Conservation (phyloP, 83 land plant species). For the Isoetes engelmannii region DNA sequence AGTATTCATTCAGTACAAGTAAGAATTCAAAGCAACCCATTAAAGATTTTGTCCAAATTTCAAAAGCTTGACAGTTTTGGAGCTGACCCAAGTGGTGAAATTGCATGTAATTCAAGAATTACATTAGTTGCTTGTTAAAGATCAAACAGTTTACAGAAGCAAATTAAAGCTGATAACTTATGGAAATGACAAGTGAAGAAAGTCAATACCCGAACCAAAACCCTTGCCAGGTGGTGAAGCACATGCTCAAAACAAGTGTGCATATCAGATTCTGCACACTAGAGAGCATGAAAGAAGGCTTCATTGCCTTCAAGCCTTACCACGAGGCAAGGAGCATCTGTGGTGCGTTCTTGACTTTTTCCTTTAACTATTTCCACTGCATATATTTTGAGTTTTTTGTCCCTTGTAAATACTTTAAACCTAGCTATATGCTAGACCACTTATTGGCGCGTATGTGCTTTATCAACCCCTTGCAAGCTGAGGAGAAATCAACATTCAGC, state of each 20-base stretch:
- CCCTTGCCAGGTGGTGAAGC: slow-evolving; percentile 36
- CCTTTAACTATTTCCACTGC: slow-evolving; percentile 2
- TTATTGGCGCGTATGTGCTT: not conserved
- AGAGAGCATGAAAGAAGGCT: not conserved
- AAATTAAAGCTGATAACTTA: too few species aligned
- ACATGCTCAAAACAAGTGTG: not conserved
- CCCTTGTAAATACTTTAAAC: not conserved
- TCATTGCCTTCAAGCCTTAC: slow-evolving; percentile 17
- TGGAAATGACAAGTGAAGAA: not conserved
- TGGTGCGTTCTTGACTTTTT: slow-evolving; percentile 82
- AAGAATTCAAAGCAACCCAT: too few species aligned
- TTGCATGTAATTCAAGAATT: too few species aligned
- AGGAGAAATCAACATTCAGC: not conserved
- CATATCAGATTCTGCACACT: not conserved
- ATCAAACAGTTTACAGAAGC: too few species aligned
- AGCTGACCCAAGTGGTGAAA: too few species aligned
- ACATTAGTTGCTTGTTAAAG: too few species aligned
- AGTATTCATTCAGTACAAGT: too few species aligned
- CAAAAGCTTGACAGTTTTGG: too few species aligned
- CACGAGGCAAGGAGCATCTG: slow-evolving; percentile 45
- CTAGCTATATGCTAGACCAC: not conserved
- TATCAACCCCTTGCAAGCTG: not conserved
- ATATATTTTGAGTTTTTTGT: not conserved
- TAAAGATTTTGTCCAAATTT: too few species aligned
- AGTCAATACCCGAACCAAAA: slow-evolving; percentile 92